These are phyloP conservation scores for Clarireedia sp. DNA, from an alignment of 2,329 filamentous ascomycete species.

Conservation along the genomic window DNA sequence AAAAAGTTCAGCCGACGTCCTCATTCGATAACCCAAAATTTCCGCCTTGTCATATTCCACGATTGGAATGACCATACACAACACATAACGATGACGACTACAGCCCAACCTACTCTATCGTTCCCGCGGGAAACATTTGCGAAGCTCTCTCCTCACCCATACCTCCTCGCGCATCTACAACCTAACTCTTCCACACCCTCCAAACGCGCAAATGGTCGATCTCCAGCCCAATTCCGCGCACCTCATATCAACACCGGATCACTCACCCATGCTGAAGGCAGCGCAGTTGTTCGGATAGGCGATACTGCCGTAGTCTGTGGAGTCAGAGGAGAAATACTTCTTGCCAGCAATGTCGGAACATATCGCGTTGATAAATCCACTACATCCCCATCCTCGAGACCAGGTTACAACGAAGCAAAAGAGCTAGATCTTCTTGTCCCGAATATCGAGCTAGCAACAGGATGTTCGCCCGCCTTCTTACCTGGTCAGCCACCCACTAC, in stretches of 20 bases:
- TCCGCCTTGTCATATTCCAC: conserved; percentile 4
- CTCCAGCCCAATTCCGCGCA: conserved; percentile 58
- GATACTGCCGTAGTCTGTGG: conserved; percentile 95
- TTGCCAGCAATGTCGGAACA: conserved; percentile 64
- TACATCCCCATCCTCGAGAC: conserved; percentile 27
- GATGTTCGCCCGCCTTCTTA: conserved; percentile 76
- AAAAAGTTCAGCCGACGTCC: conserved; percentile 10
- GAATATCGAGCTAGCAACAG: conserved; percentile 87
- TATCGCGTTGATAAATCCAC: conserved; percentile 41
- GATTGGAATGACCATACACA: conserved; percentile 1
- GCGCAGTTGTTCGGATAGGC: conserved; percentile 77
- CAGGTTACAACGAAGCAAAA: conserved; percentile 37
- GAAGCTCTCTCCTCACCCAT: conserved; percentile 81
- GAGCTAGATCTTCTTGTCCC: conserved; percentile 75
- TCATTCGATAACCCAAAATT: conserved; percentile 3
- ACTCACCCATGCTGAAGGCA: conserved; percentile 82
- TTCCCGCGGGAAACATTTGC: conserved; percentile 68
- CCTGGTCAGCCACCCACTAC: conserved; percentile 75
- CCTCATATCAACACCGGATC: conserved; percentile 77
- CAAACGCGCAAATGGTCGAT: conserved; percentile 73
- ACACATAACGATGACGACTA: conserved; percentile 17
- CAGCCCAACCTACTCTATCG: conserved; percentile 25
- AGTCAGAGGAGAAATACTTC: conserved; percentile 76
- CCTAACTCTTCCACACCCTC: conserved; percentile 45
- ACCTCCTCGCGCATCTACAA: conserved; percentile 81